Evolutionary conservation across 2,329 filamentous ascomycete species (phyloP).

Genomic region (Talaromyces sp.): DNA sequence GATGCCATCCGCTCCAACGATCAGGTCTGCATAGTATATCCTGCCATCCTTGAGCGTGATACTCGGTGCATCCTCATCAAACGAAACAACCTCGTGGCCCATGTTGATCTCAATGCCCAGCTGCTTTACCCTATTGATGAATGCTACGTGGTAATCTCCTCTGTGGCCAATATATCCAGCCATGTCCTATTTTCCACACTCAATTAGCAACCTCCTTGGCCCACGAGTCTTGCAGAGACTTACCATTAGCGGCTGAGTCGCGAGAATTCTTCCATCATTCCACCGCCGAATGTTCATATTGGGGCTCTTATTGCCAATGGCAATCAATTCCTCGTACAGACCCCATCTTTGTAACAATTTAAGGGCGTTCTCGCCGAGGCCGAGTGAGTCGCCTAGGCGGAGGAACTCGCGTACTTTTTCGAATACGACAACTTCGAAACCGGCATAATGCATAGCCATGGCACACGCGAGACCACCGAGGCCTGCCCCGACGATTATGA

Average conservation of each 20-base stretch:
- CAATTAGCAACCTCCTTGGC: not conserved
- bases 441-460: slow-evolving; percentile 9
- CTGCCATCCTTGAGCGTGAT: slow-evolving; percentile 10
- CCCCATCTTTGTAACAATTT: slow-evolving; percentile 10
- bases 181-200: not conserved
- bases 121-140: slow-evolving; percentile 6
- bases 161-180: slow-evolving; percentile 9
- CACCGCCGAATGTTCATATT: slow-evolving; percentile 10
- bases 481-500: slow-evolving; percentile 47
- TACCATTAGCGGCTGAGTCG: slow-evolving; percentile 11
- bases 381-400: slow-evolving; percentile 9
- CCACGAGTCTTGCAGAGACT: not conserved
- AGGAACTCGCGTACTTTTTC: slow-evolving; percentile 12
- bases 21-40: slow-evolving; percentile 14
- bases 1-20: slow-evolving; percentile 18
- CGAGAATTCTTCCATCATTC: slow-evolving; percentile 8
- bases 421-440: slow-evolving; percentile 11
- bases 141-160: slow-evolving; percentile 10
- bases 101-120: slow-evolving; percentile 8
- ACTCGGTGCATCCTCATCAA: slow-evolving; percentile 15
- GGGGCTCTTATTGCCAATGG: slow-evolving; percentile 8
- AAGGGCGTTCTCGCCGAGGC: slow-evolving; percentile 11
- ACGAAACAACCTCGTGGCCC: slow-evolving; percentile 10
- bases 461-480: slow-evolving; percentile 37
- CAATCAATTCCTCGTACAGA: slow-evolving; percentile 7